Conservation (phyloP, 805 yeast species). For the Saccharomycopsis capsularis region DNA sequence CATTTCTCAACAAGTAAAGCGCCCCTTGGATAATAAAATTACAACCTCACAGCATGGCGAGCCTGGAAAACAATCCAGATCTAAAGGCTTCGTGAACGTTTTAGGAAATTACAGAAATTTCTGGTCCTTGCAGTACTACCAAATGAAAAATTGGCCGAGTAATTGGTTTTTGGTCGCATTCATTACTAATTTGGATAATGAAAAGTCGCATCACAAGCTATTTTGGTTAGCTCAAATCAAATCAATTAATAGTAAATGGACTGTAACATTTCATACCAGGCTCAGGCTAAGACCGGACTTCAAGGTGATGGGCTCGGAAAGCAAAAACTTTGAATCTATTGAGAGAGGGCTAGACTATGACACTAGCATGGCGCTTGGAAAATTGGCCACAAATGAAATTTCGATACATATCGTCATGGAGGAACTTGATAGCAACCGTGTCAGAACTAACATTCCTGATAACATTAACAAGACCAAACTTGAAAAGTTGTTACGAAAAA, state of each 20-base stretch:
- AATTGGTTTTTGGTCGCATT: constrained; percentile 20
- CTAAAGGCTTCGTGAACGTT: not conserved
- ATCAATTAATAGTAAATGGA: constrained; percentile 15
- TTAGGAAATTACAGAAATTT: constrained; percentile 3
- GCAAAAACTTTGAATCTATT: not conserved
- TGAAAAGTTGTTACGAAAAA: not conserved
- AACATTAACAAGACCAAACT: constrained; percentile 2
- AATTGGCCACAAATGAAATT: constrained; percentile 15
- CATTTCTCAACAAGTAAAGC: not conserved
- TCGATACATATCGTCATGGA: constrained; percentile 19
- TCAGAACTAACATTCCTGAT: constrained; percentile 11
- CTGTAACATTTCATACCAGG: not conserved
- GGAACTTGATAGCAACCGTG: constrained; percentile 11
- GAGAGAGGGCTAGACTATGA: constrained; percentile 5
- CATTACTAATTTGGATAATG: constrained; percentile 1
- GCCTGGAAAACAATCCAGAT: not conserved
- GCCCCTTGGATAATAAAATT: too few species aligned
- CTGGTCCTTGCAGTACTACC: constrained; percentile 20
- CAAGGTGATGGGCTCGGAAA: not conserved
- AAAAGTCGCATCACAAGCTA: not conserved
- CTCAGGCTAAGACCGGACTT: not conserved
- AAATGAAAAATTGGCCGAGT: constrained; percentile 19
- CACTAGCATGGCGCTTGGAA: constrained; percentile 1
- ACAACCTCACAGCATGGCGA: not conserved
- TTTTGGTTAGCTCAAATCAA: constrained; percentile 20